Conservation (phyloP, 805 yeast species). For the Teunomyces tritomae region DNA sequence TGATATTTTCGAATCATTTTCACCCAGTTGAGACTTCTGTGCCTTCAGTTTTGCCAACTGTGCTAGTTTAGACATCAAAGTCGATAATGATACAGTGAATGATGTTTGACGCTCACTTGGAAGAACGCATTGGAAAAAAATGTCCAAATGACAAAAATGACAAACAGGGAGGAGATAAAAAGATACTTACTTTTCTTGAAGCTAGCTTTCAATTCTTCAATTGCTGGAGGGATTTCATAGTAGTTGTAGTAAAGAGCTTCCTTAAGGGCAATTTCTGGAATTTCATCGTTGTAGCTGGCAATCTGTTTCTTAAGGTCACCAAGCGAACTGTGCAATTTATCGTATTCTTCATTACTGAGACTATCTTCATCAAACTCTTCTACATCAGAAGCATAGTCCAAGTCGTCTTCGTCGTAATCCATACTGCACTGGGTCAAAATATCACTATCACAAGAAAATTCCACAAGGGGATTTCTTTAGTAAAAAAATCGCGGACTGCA, state of each 20-base stretch:
- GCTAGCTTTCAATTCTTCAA: constrained; percentile 43
- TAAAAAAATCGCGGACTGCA: background rate
- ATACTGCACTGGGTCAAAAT: constrained; percentile 1
- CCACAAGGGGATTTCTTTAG: background rate
- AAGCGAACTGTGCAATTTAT: constrained; percentile 39
- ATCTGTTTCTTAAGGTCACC: constrained; percentile 42
- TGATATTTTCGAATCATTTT: constrained; percentile 19
- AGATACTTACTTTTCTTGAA: constrained; percentile 48
- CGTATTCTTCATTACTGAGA: constrained; percentile 40
- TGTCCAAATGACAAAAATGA: background rate
- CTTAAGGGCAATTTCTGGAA: constrained; percentile 51
- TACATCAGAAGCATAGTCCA: constrained; percentile 25
- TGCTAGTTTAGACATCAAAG: constrained; percentile 20
- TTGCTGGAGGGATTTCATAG: constrained; percentile 50
- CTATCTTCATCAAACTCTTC: constrained; percentile 38
- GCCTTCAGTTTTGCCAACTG: constrained; percentile 22
- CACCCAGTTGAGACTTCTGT: constrained; percentile 5
- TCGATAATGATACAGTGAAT: background rate
- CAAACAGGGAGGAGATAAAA: constrained; percentile 5
- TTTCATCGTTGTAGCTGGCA: constrained; percentile 38
- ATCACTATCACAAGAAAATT: background rate
- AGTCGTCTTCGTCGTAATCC: constrained; percentile 24
- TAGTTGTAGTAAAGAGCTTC: constrained; percentile 61
- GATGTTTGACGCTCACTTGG: background rate
- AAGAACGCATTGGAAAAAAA: background rate